Evolutionary conservation across 441 rosid genomes (phyloP), one percentile per base, ranked within the genome.

Genomic region (Syzygium malaccense): DNA sequence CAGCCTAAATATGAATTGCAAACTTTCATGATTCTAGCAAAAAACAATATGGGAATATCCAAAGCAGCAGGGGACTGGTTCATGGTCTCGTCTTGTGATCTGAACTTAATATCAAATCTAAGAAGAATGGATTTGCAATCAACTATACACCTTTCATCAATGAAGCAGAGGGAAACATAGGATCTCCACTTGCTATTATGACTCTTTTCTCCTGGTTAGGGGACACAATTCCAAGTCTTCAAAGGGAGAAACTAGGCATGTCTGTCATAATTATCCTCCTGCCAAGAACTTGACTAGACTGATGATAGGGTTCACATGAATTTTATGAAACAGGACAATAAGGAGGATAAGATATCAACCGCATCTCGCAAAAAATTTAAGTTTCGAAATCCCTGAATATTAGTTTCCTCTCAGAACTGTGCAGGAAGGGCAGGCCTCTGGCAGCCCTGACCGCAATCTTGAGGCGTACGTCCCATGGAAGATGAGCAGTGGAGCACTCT

Each of bases 311-410:
- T 62, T 62, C 68, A n/a, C n/a, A 14, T 62, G 68, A n/a, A 62
- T 62, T 60, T 60, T 14, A 6, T 62, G 68, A 30, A 17, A 30
- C 41, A 30, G 12, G 75, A 66, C 41, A 20, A 2, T 66, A 66
- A 30, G 41, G 6, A 30, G 41, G 41, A 66, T 66, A 66, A 30
- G 8, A 8, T 66, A 17, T 15, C 32, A 66, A 88, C 89, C 86
- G 51, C 86, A 32, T 83, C 89, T 25, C 49, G 89, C 45, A 83
- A 49, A 48, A 88, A 83, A 54, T 88, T 88, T 6, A 51, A 25
- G 80, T 55, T 56, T 88, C 83, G 25, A 88, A 88, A 84, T 83
- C 89, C 84, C 86, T 88, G 54, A n/a, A 60, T 83, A 58, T 88
- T 8, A 88, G 28, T 88, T 87, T 41, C 71, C 83, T 87, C 12